Evolutionary conservation across 768 basidiomycete species (phyloP).

Genomic region (Phanerochaete sordida): DNA sequence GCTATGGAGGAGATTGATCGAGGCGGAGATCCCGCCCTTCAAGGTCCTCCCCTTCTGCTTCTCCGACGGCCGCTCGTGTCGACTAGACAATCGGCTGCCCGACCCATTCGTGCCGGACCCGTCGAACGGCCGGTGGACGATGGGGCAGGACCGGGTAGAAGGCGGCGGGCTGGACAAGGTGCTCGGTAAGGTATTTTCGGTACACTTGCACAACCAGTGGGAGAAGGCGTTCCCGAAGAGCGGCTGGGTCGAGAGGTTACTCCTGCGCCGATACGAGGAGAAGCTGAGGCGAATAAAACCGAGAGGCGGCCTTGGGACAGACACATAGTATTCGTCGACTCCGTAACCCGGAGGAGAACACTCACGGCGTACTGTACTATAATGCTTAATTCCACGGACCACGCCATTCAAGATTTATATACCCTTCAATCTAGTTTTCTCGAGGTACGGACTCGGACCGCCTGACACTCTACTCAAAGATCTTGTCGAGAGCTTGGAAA

Average conservation of each 20-base stretch:
- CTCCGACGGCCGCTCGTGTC: slow-evolving; percentile 85
- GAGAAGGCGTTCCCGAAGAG: slow-evolving; percentile 75
- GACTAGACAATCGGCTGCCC: slow-evolving; percentile 90
- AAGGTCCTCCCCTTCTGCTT: slow-evolving; percentile 95
- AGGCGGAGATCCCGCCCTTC: slow-evolving; percentile 74
- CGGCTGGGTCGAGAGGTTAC: slow-evolving; percentile 85
- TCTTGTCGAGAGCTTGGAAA: background rate
- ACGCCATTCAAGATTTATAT: slow-evolving; percentile 12
- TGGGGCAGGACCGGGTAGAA: slow-evolving; percentile 55
- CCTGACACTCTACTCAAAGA: background rate
- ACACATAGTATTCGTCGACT: slow-evolving; percentile 4
- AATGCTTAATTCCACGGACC: slow-evolving; percentile 16
- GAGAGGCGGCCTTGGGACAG: background rate
- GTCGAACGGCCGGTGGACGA: slow-evolving; percentile 59
- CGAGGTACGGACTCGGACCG: background rate
- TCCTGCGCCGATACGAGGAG: slow-evolving; percentile 62
- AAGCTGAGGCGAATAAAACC: slow-evolving; percentile 20
- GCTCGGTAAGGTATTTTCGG: slow-evolving; percentile 71
- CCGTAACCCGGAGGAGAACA: background rate
- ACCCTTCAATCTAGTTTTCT: slow-evolving; percentile 1
- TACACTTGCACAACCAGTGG: slow-evolving; percentile 98
- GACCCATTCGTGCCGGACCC: slow-evolving; percentile 69
- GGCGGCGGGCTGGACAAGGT: slow-evolving; percentile 62
- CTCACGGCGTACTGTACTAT: slow-evolving; percentile 14
- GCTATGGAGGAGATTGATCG: slow-evolving; percentile 82